These are phyloP conservation scores for Geotrichum europaeum DNA, from an alignment of 1,139 yeast genomes.

Conservation along the genomic window DNA sequence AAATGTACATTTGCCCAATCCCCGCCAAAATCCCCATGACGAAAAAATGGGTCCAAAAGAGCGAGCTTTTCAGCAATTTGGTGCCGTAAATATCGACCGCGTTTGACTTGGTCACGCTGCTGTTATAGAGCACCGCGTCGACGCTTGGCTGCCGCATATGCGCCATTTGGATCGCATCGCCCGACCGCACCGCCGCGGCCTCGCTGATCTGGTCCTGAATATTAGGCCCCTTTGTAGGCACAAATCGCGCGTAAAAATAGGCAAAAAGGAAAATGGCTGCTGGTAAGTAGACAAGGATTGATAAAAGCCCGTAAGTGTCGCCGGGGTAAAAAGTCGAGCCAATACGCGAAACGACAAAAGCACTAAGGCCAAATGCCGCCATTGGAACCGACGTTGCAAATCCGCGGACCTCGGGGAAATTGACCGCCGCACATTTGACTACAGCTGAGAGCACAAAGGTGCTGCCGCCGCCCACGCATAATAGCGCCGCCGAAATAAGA, in stretches of 20 bases:
- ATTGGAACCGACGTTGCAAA: conserved; percentile 35
- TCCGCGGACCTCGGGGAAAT: conserved; percentile 33
- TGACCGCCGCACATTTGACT: conserved; percentile 34
- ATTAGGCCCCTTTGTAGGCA: neutral
- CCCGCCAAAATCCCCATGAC: conserved; percentile 58
- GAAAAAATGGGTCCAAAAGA: conserved; percentile 36
- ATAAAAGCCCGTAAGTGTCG: conserved; percentile 30
- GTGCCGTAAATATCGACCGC: neutral
- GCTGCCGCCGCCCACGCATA: conserved; percentile 31
- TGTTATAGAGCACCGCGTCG: neutral
- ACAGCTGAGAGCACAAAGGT: conserved; percentile 32
- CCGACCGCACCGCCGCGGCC: neutral
- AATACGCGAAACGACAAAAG: conserved; percentile 31
- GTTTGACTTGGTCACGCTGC: neutral
- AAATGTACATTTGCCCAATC: conserved; percentile 65
- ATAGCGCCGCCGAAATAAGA: conserved; percentile 26
- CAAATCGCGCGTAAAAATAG: conserved; percentile 28
- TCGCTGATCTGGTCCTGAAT: neutral
- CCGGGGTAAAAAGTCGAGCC: conserved; percentile 31
- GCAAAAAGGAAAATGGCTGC: conserved; percentile 26
- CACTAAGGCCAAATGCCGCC: conserved; percentile 36
- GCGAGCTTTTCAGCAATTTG: conserved; percentile 4
- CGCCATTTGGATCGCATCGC: neutral
- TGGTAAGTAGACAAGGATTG: conserved; percentile 27
- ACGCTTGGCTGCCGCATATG: neutral